Percentiles rank a stretch among this genome's conserved stretches.
Evolutionary conservation across 2,329 filamentous ascomycete species (phyloP).

Genomic region (Xylariaceae sp.): DNA sequence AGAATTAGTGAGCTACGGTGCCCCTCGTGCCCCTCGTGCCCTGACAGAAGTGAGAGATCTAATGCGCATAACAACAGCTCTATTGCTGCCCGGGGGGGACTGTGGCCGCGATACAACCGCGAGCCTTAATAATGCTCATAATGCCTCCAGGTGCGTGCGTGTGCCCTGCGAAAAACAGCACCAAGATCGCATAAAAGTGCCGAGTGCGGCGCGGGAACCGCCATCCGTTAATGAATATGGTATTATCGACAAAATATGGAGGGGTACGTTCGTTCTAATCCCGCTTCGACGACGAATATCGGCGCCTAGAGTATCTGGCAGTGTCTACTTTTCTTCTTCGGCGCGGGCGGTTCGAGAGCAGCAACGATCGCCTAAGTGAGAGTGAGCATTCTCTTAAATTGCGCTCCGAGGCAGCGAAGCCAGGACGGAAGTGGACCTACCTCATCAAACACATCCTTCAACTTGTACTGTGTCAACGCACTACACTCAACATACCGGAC

Average conservation of each 20-base stretch:
- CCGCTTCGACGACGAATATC: background rate
- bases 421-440: conserved; percentile 45
- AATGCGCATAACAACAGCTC: conserved; percentile 18
- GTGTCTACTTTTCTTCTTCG: conserved; percentile 69
- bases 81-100: conserved; percentile 17
- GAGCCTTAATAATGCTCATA: conserved; percentile 22
- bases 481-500: conserved; percentile 99
- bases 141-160: conserved; percentile 23
- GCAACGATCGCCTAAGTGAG: conserved; percentile 78
- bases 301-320: conserved; percentile 61
- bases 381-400: conserved; percentile 20
- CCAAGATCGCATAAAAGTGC: conserved; percentile 23
- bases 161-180: conserved; percentile 25
- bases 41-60: conserved; percentile 17
- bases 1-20: conserved; percentile 13
- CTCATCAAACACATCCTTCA: conserved; percentile 99
- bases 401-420: background rate
- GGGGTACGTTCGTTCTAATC: conserved; percentile 8
- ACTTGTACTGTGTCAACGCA: conserved; percentile 93
- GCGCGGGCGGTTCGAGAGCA: conserved; percentile 79
- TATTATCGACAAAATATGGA: conserved; percentile 3
- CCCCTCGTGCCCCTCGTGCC: conserved; percentile 10
- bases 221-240: conserved; percentile 2
- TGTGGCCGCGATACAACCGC: conserved; percentile 21
- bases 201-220: conserved; percentile 14